Evolutionary conservation across 2,329 filamentous ascomycete genomes (phyloP).

Genomic region (Venturia asperata): DNA sequence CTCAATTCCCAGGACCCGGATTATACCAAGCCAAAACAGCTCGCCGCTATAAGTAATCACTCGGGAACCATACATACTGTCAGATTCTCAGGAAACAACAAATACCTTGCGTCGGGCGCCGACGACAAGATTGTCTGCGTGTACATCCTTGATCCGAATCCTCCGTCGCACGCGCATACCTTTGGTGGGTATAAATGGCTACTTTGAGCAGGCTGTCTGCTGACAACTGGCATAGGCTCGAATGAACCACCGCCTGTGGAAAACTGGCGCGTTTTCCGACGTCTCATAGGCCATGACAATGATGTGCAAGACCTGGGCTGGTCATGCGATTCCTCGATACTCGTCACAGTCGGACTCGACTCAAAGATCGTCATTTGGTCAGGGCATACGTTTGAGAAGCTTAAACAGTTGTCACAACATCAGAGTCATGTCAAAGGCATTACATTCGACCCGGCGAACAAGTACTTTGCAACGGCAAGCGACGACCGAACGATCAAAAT

Average conservation of each 20-base stretch:
- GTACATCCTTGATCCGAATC: conserved; percentile 79
- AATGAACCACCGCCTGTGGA: conserved; percentile 90
- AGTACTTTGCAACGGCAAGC: conserved; percentile 97
- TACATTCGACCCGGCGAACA: conserved; percentile 96
- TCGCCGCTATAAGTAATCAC: conserved; percentile 97
- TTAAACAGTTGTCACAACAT: conserved; percentile 88
- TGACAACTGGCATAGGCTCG: conserved; percentile 47
- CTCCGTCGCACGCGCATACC: conserved; percentile 66
- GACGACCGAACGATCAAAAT: conserved; percentile 96
- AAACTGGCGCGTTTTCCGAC: conserved; percentile 94
- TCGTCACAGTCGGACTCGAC: conserved; percentile 92
- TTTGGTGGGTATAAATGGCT: conserved; percentile 55
- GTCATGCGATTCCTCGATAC: conserved; percentile 90
- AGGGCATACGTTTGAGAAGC: conserved; percentile 93
- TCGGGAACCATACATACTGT: conserved; percentile 96
- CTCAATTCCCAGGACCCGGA: conserved; percentile 66
- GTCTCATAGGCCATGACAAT: conserved; percentile 93
- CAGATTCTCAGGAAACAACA: conserved; percentile 89
- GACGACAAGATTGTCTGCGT: conserved; percentile 99
- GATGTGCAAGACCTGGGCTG: conserved; percentile 97
- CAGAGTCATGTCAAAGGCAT: conserved; percentile 98
- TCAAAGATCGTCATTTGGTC: conserved; percentile 99
- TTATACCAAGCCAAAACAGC: conserved; percentile 76
- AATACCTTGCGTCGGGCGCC: conserved; percentile 91
- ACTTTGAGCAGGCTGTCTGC: not conserved